These are phyloP conservation scores for Nymphaea colorata DNA, from an alignment of 164 flowering plant species.

Conservation along the genomic window DNA sequence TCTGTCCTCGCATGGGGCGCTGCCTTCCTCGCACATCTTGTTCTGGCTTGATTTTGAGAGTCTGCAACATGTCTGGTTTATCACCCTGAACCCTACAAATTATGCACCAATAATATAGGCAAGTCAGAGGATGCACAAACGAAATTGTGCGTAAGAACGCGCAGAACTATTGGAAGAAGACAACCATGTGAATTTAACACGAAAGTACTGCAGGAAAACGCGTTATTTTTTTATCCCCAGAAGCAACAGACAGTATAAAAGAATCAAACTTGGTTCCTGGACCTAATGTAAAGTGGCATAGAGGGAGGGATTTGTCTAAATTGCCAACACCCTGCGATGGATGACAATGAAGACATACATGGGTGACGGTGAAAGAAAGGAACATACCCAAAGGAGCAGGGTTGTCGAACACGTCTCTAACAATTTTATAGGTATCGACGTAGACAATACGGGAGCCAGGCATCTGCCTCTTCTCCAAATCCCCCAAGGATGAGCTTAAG, in stretches of 20 bases:
- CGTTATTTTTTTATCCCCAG: background rate
- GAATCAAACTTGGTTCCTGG: background rate
- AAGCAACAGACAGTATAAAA: background rate
- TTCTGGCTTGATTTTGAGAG: constrained; percentile 9
- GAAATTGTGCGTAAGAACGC: background rate
- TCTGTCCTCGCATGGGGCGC: constrained; percentile 29
- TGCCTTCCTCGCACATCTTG: constrained; percentile 28
- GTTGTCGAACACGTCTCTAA: constrained; percentile 24
- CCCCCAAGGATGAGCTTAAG: constrained; percentile 22
- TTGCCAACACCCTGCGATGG: background rate
- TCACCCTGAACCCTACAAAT: constrained; percentile 35
- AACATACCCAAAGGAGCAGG: constrained; percentile 34
- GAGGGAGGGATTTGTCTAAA: background rate
- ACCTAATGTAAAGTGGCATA: background rate
- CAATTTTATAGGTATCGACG: constrained; percentile 38
- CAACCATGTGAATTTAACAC: background rate
- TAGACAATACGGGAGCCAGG: constrained; percentile 36
- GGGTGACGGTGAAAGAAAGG: background rate
- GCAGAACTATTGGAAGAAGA: background rate
- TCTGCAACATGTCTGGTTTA: constrained; percentile 38
- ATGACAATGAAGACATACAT: background rate
- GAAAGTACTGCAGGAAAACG: background rate
- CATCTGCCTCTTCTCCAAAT: constrained; percentile 22
- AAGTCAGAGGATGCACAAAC: background rate
- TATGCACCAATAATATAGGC: background rate